Percentiles rank a stretch among this genome's conserved stretches.
Conservation (phyloP, 352 stramenopile species). For the Phytophthora cajani region DNA sequence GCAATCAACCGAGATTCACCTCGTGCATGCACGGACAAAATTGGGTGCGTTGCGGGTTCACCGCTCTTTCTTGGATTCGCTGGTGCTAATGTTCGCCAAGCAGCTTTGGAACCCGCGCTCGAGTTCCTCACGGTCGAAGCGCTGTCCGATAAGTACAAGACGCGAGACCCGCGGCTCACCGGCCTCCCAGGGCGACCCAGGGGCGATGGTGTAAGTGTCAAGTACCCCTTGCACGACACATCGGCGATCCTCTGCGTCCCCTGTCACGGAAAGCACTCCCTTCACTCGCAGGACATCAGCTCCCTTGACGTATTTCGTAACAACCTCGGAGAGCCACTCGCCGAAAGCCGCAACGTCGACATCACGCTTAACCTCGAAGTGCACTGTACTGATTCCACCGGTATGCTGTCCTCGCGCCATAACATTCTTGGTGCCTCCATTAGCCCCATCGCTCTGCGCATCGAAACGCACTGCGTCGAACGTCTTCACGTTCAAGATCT, state of each 20-base stretch:
- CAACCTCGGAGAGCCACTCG: constrained; percentile 66
- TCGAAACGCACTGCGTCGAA: constrained; percentile 76
- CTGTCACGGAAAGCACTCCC: constrained; percentile 57
- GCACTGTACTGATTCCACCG: constrained; percentile 57
- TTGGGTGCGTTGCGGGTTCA: constrained; percentile 12
- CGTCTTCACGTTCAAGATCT: constrained; percentile 74
- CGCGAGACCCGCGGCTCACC: constrained; percentile 48
- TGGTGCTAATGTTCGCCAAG: constrained; percentile 25
- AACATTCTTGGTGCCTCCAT: constrained; percentile 16
- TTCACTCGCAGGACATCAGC: constrained; percentile 72
- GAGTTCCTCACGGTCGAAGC: constrained; percentile 52
- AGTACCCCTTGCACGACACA: constrained; percentile 77
- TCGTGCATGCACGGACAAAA: constrained; percentile 12
- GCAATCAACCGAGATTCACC: background rate
- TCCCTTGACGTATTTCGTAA: constrained; percentile 59
- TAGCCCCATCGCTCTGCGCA: constrained; percentile 26
- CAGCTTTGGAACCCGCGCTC: constrained; percentile 57
- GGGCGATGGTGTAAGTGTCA: constrained; percentile 81
- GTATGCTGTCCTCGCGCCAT: constrained; percentile 50
- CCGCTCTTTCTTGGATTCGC: constrained; percentile 45
- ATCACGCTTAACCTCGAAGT: constrained; percentile 56
- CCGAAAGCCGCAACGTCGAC: constrained; percentile 61
- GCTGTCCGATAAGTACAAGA: constrained; percentile 72
- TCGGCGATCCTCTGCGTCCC: constrained; percentile 41
- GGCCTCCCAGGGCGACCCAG: constrained; percentile 42